Evolutionary conservation across 345 rosid genomes (phyloP), one percentile per base, ranked within the genome.

Genomic region (Abelmoschus esculentus): DNA sequence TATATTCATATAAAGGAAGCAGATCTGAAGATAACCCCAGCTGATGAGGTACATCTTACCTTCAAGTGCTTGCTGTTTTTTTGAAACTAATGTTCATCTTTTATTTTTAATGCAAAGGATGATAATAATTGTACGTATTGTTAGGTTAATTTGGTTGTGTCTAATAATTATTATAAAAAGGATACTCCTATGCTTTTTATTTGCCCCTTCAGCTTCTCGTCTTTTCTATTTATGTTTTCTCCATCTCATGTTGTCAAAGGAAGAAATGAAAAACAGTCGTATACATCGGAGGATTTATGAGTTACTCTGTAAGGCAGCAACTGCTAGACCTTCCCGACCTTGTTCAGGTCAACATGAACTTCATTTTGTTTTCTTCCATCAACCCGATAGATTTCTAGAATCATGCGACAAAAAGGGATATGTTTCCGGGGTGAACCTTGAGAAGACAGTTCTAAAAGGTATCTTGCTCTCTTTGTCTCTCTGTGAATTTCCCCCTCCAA

Each of bases 371-470:
- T 93, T 93, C 86, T 91, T 86, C 80, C 81, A 73, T 71, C 90
- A 87, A 69, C 96, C 98, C 78, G 84, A 83, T 59, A 76, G 66
- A 68, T 91, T 93, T 81, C 74, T 88, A 18, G 90, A 84, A 74
- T 87, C 93, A 63, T 70, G 74, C 70, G 88, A 82, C 50, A 80
- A 77, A 54, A 78, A 47, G 60, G 91, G 91, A 38, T 84, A 82
- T 78, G 93, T 93, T 71, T 77, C 96, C 26, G 88, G 87, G 70
- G 87, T 85, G 69, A 81, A 76, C 63, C 82, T 93, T 66, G 96
- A 93, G 81, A 89, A 86, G 88, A 91, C 97, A 58, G 67, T 72
- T 77, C 96, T 93, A 63, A 82, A 79, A 80, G 83, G 97, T 89
- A 80, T 71, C 61, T 72, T 6, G 4, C 49, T 63, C 56, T 73